Evolutionary conservation across 208 protist species (phyloP), one percentile per base, ranked within the genome.

Genomic region (Crithidia bombi): DNA sequence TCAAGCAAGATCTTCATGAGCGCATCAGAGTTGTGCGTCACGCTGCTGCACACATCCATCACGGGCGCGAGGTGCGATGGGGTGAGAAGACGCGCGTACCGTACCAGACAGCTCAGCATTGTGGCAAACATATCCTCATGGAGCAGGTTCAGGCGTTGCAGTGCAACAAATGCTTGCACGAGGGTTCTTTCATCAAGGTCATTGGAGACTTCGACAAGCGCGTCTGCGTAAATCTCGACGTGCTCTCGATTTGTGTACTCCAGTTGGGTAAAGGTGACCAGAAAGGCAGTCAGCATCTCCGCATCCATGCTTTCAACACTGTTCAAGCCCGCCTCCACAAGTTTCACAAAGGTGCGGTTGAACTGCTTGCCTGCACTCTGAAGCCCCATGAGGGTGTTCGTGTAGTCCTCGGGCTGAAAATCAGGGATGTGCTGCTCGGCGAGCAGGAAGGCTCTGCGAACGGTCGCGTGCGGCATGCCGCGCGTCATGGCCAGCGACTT

Each of bases 181-280:
- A 96, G 69, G 9, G 91, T 75, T 3, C 25, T 62, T 59, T 96
- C 83, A 26, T 68, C 66, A 12, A 96, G 76, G 54, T 96, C 89
- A 33, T 25, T 56, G 3, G 87, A 71, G 3, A 92, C 80, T 25
- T 94, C 85, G 23, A 96, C 80, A 10, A 96, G 69, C 5, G 91
- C 89, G 65, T 96, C 91, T 0, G 87, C 89, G 61, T 90, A 94
- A 63, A 96, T 94, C 43, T 96, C 91, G 11, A 96, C 54, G 66
- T 96, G 91, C 49, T 88, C 85, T 14, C 83, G 85, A 1, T 89
- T 66, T 12, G 35, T 67, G 75, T 93, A 96, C 46, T 88, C 65
- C 51, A 93, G 65, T 14, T 71, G 28, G 12, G 78, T 66, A 62
- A 96, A 96, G 52, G 81, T 79, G 15, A 76, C 73, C 51, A 96